phyloP scores from a whole-genome alignment of 306 rosid genomes.

The Urtica urens region DNA sequence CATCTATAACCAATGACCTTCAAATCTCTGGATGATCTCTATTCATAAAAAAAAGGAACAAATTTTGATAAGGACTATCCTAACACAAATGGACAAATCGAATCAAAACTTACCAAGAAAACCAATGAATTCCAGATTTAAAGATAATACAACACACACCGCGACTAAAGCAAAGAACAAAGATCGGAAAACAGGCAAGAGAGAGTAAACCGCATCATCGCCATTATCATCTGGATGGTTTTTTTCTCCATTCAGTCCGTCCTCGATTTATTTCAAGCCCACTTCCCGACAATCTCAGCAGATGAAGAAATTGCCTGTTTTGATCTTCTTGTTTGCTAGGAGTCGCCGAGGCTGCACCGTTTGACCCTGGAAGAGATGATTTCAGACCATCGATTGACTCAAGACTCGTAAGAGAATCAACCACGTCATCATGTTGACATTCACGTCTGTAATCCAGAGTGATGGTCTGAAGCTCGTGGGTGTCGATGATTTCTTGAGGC shows the following conservation, averaged over 20 bases:
- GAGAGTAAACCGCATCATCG: not conserved
- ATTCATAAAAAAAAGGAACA: not conserved
- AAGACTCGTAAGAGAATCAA: constrained; percentile 67
- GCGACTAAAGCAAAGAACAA: not conserved
- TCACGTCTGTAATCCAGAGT: constrained; percentile 94
- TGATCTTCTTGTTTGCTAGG: constrained; percentile 26
- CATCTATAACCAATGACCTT: not conserved
- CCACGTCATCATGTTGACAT: constrained; percentile 66
- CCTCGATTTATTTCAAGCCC: constrained; percentile 86
- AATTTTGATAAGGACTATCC: constrained; percentile 6
- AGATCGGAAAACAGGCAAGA: constrained; percentile 1
- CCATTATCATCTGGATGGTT: constrained; percentile 48
- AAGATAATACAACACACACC: not conserved
- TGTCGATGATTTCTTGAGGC: constrained; percentile 85
- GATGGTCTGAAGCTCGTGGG: constrained; percentile 68
- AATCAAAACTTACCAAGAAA: not conserved
- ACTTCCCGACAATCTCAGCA: constrained; percentile 55
- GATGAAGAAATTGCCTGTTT: constrained; percentile 61
- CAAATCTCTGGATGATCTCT: not conserved
- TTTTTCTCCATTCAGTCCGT: constrained; percentile 85
- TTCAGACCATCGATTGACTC: constrained; percentile 34
- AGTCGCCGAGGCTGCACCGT: constrained; percentile 33
- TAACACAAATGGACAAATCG: not conserved
- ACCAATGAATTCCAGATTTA: not conserved
- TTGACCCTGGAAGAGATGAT: constrained; percentile 34